Conservation (phyloP, 2,329 filamentous ascomycete genomes). For the Gliomastix tumulicola region DNA sequence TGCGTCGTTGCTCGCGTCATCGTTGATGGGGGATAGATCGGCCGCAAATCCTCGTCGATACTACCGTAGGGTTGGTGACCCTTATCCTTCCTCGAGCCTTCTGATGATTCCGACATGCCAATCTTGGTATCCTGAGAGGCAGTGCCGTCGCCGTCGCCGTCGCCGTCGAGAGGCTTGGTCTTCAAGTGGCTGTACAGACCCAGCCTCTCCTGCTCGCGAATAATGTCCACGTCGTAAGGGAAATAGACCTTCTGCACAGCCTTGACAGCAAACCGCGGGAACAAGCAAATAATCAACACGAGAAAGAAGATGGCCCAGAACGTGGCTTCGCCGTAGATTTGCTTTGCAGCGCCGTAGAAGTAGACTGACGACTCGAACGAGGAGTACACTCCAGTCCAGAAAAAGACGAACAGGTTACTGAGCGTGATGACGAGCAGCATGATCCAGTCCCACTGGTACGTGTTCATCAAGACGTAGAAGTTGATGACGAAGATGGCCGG, state of each 20-base stretch:
- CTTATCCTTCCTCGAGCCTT: constrained; percentile 49
- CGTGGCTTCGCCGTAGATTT: constrained; percentile 73
- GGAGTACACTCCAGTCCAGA: constrained; percentile 89
- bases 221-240: constrained; percentile 89
- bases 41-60: constrained; percentile 80
- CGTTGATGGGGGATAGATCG: constrained; percentile 89
- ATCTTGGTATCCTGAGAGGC: constrained; percentile 1
- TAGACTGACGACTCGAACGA: constrained; percentile 36
- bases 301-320: constrained; percentile 86
- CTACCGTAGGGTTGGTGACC: constrained; percentile 54
- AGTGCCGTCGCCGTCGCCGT: constrained; percentile 28
- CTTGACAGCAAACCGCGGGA: constrained; percentile 84
- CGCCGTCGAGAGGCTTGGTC: constrained; percentile 15
- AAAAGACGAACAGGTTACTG: constrained; percentile 82
- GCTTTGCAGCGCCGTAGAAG: constrained; percentile 69
- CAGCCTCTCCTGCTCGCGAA: constrained; percentile 81
- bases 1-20: constrained; percentile 68
- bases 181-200: constrained; percentile 73
- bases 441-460: constrained; percentile 97
- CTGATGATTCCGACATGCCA: constrained; percentile 43
- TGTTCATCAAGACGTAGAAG: constrained; percentile 90
- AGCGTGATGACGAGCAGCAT: constrained; percentile 76
- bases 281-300: constrained; percentile 72
- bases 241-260: constrained; percentile 88
- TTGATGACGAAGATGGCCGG: constrained; percentile 86